Conservation (phyloP, 805 yeast genomes). For the Lachancea thermotolerans region DNA sequence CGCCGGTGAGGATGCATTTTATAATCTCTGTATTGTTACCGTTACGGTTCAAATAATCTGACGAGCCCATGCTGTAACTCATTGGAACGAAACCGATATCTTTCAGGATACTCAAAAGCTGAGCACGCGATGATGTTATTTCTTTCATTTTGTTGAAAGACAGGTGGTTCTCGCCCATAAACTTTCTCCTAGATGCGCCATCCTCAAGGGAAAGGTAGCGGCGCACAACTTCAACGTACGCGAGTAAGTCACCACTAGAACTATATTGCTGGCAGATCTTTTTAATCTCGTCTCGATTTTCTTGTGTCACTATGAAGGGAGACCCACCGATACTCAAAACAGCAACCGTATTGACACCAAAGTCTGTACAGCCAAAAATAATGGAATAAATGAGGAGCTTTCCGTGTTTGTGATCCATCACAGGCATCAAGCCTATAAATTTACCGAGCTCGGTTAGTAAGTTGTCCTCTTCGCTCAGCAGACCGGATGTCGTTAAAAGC, state of each 20-base stretch:
- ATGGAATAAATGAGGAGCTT: constrained; percentile 75
- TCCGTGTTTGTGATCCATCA: constrained; percentile 76
- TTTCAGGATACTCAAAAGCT: constrained; percentile 60
- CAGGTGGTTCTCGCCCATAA: constrained; percentile 51
- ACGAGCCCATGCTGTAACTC: constrained; percentile 33
- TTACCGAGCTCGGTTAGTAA: constrained; percentile 69
- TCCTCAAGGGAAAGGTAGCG: constrained; percentile 38
- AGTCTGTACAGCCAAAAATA: constrained; percentile 73
- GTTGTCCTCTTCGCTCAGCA: constrained; percentile 42
- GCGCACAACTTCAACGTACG: constrained; percentile 52
- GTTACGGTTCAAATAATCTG: constrained; percentile 43
- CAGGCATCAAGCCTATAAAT: constrained; percentile 75
- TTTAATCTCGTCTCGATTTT: constrained; percentile 59
- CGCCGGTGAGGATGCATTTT: constrained; percentile 66
- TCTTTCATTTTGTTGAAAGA: constrained; percentile 64
- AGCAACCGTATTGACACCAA: constrained; percentile 75
- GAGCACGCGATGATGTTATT: constrained; percentile 61
- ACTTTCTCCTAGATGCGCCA: constrained; percentile 31
- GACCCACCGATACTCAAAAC: constrained; percentile 57
- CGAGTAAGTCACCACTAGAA: constrained; percentile 65
- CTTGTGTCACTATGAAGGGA: constrained; percentile 61
- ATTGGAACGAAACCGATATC: constrained; percentile 74
- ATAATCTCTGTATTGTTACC: constrained; percentile 44
- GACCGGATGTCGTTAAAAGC: constrained; percentile 63
- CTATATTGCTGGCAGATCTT: constrained; percentile 28